phyloP scores from a whole-genome alignment of 1,139 yeast species.

The Magnusiomyces magnusii region DNA sequence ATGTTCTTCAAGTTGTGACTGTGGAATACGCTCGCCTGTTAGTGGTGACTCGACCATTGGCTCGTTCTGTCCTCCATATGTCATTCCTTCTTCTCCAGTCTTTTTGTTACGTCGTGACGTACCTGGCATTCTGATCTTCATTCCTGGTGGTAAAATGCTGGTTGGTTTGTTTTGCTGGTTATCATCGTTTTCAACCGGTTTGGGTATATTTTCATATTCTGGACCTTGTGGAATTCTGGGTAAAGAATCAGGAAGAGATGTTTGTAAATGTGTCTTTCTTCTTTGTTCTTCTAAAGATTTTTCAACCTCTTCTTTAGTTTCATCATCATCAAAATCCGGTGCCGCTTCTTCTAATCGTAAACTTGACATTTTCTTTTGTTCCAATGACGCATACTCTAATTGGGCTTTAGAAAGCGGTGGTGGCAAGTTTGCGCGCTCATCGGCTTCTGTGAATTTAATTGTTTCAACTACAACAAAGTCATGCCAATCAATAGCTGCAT shows the following conservation, averaged over 20 bases:
- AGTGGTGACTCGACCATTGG: conserved; percentile 59
- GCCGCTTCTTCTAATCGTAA: conserved; percentile 36
- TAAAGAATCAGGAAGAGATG: neutral
- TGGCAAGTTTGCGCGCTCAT: conserved; percentile 53
- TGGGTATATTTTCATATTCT: conserved; percentile 1
- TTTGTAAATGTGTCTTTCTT: neutral
- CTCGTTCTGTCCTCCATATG: conserved; percentile 26
- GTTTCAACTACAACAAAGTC: conserved; percentile 68
- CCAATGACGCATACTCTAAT: conserved; percentile 54
- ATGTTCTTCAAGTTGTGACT: conserved; percentile 65
- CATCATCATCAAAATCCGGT: conserved; percentile 30
- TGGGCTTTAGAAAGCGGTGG: conserved; percentile 54
- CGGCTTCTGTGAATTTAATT: conserved; percentile 59
- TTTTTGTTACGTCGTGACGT: conserved; percentile 47
- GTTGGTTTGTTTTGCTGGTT: neutral
- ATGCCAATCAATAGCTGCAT: conserved; percentile 83
- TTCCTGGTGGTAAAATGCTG: conserved; percentile 18
- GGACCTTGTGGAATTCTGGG: conserved; percentile 8
- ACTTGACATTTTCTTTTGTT: conserved; percentile 36
- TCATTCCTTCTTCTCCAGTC: neutral
- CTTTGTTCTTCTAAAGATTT: conserved; percentile 17
- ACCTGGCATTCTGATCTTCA: conserved; percentile 64
- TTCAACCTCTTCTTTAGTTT: conserved; percentile 1
- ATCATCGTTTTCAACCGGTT: neutral
- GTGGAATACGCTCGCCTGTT: conserved; percentile 63